Percentiles rank a stretch among this genome's conserved stretches.
Conservation (phyloP, 2,329 filamentous ascomycete genomes). For the Talaromyces islandicus region DNA sequence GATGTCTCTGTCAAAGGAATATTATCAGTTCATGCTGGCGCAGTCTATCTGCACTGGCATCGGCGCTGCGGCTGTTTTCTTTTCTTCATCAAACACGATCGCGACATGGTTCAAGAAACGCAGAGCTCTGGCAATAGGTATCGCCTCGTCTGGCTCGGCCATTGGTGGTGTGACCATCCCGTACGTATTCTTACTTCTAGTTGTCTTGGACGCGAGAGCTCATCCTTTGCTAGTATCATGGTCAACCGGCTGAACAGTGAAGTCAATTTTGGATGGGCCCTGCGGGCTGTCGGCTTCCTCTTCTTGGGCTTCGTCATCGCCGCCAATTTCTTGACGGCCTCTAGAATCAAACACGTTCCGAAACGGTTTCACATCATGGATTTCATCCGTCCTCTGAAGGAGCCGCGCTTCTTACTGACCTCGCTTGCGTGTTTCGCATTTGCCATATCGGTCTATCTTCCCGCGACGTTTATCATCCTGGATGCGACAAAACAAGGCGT, state of each 20-base stretch:
- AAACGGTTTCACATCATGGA: conserved; percentile 9
- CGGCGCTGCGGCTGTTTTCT: conserved; percentile 48
- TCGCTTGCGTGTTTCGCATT: conserved; percentile 44
- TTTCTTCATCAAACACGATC: conserved; percentile 53
- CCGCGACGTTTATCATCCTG: conserved; percentile 46
- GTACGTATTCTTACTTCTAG: background rate
- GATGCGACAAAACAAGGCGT: conserved; percentile 46
- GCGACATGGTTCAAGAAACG: conserved; percentile 20
- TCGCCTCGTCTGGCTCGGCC: conserved; percentile 26
- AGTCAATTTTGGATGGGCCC: conserved; percentile 53
- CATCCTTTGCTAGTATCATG: conserved; percentile 42
- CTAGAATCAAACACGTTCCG: conserved; percentile 29
- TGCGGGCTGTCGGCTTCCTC: conserved; percentile 53
- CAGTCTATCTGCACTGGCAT: conserved; percentile 48
- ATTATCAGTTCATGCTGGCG: conserved; percentile 49
- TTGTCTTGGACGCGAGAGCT: background rate
- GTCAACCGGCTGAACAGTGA: conserved; percentile 49
- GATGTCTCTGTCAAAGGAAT: conserved; percentile 43
- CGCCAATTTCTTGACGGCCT: conserved; percentile 47
- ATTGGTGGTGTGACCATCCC: conserved; percentile 56
- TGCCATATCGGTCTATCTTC: conserved; percentile 56
- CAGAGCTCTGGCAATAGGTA: conserved; percentile 13
- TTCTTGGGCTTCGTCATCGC: conserved; percentile 55
- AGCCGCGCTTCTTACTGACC: conserved; percentile 18
- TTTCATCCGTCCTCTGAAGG: conserved; percentile 12